phyloP scores from a whole-genome alignment of 2,329 filamentous ascomycete genomes.

The Pezicula radicicola region DNA sequence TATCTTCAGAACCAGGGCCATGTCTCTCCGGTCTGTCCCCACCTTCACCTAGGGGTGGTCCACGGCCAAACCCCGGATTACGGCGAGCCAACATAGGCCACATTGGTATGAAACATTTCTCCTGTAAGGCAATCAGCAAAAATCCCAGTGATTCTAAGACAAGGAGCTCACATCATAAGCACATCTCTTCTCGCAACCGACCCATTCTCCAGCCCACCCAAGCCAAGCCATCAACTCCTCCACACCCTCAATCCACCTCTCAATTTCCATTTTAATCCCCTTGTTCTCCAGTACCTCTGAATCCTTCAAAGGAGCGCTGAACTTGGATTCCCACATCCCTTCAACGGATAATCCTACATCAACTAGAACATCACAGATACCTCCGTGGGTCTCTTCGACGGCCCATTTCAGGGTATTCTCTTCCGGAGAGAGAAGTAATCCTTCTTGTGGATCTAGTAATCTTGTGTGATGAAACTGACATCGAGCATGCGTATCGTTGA shows the following conservation, averaged over 20 bases:
- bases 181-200: slow-evolving; percentile 37
- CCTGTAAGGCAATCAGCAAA: not conserved
- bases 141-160: not conserved
- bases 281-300: not conserved
- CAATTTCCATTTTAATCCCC: slow-evolving; percentile 22
- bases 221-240: slow-evolving; percentile 46
- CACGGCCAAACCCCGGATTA: not conserved
- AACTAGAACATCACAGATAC: slow-evolving; percentile 38
- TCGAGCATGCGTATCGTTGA: slow-evolving; percentile 34
- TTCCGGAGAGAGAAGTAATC: slow-evolving; percentile 25
- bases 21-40: not conserved
- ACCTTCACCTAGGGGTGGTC: not conserved
- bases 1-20: slow-evolving; percentile 2
- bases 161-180: slow-evolving; percentile 28
- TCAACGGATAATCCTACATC: slow-evolving; percentile 41
- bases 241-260: slow-evolving; percentile 18
- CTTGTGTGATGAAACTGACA: slow-evolving; percentile 40
- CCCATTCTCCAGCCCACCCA: slow-evolving; percentile 46
- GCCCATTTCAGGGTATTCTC: slow-evolving; percentile 36
- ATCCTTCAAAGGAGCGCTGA: slow-evolving; percentile 16
- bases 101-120: slow-evolving; percentile 48
- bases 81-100: slow-evolving; percentile 36
- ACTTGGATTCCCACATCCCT: slow-evolving; percentile 31
- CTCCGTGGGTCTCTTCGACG: slow-evolving; percentile 36
- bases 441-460: slow-evolving; percentile 26